Conservation (phyloP, 768 basidiomycete genomes). For the Lactarius indigo region DNA sequence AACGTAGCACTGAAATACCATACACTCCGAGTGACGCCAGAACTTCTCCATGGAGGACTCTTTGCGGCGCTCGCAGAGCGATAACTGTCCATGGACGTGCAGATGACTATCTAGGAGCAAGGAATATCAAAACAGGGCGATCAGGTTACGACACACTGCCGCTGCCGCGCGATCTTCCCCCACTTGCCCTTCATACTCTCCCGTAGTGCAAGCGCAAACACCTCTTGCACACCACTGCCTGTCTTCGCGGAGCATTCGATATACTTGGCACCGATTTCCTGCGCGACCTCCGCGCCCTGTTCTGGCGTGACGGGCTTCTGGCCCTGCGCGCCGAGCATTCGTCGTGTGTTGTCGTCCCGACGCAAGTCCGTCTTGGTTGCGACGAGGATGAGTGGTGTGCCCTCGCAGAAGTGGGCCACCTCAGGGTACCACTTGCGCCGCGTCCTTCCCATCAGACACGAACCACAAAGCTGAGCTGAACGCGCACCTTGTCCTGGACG, state of each 20-base stretch:
- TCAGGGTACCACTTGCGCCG: constrained; percentile 81
- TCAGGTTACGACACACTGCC: constrained; percentile 66
- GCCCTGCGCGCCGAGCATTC: constrained; percentile 89
- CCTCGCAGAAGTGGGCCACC: constrained; percentile 88
- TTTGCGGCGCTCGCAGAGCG: constrained; percentile 7
- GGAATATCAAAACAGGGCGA: constrained; percentile 10
- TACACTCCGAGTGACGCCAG: constrained; percentile 5
- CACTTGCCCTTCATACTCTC: constrained; percentile 84
- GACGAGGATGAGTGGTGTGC: constrained; percentile 85
- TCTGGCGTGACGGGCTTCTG: constrained; percentile 74
- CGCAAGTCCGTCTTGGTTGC: constrained; percentile 94
- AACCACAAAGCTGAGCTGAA: neutral
- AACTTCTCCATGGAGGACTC: neutral
- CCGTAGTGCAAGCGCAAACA: constrained; percentile 83
- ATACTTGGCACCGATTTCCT: constrained; percentile 91
- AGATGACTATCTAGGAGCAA: constrained; percentile 6
- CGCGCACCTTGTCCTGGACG: constrained; percentile 78
- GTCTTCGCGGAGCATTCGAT: constrained; percentile 93
- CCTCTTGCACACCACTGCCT: constrained; percentile 86
- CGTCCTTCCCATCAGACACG: constrained; percentile 16
- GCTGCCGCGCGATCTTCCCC: constrained; percentile 66
- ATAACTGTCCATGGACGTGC: constrained; percentile 19
- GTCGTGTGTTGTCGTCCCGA: constrained; percentile 76
- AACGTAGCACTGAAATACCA: constrained; percentile 2
- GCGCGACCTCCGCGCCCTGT: constrained; percentile 81